Conservation (phyloP, 1,139 yeast species). For the Yamadazyma triangularis region DNA sequence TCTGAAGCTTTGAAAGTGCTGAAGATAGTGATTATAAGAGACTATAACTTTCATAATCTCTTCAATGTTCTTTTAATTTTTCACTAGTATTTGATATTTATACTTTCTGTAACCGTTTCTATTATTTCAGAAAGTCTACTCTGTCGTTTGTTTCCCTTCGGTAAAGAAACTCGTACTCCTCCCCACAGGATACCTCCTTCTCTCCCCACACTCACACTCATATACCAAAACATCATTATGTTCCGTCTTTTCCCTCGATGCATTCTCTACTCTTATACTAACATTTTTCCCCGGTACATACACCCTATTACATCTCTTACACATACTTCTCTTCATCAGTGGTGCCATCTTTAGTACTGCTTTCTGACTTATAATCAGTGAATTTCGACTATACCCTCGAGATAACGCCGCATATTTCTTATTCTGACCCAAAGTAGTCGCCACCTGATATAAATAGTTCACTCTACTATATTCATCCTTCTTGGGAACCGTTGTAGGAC, state of each 20-base stretch:
- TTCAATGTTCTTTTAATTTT: too few relatives aligned
- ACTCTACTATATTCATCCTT: slow-evolving; percentile 57
- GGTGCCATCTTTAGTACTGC: slow-evolving; percentile 62
- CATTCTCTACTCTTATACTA: slow-evolving; percentile 25
- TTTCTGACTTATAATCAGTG: slow-evolving; percentile 54
- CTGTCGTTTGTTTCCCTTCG: too few relatives aligned
- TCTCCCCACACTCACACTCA: slow-evolving; percentile 22
- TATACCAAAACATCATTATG: slow-evolving; percentile 31
- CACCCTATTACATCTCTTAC: slow-evolving; percentile 53
- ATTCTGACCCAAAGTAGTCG: slow-evolving; percentile 23
- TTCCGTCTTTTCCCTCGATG: slow-evolving; percentile 17
- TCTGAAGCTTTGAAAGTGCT: too few relatives aligned
- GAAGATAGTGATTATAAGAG: too few relatives aligned
- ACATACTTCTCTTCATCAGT: slow-evolving; percentile 52
- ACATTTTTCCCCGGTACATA: slow-evolving; percentile 46
- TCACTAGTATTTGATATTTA: too few relatives aligned
- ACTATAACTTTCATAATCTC: too few relatives aligned
- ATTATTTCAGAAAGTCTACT: too few relatives aligned
- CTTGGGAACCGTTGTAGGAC: slow-evolving; percentile 33
- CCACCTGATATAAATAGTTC: slow-evolving; percentile 52
- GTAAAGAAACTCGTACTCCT: too few relatives aligned
- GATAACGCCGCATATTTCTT: slow-evolving; percentile 33
- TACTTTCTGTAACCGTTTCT: too few relatives aligned
- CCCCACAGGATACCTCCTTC: slow-evolving; percentile 34
- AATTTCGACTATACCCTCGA: slow-evolving; percentile 43